Base-by-base conservation (phyloP, 2,329 filamentous ascomycete species). In the Graphilbum ipis-grandicollis region DNA sequence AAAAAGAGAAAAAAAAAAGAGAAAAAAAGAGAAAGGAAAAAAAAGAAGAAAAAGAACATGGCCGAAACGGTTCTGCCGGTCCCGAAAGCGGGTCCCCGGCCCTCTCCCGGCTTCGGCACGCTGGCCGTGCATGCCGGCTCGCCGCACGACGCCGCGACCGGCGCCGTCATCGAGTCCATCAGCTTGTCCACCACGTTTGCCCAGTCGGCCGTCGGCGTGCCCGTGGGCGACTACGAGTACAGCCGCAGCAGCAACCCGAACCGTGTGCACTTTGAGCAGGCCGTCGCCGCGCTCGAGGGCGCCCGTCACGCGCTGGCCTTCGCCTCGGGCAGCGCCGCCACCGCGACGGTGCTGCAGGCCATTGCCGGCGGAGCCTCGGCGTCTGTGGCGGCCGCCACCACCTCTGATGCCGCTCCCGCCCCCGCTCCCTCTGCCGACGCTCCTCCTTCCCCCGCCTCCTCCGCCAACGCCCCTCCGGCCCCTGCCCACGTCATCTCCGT, bases 401-500 rank as follows among this genome's bases (percentile, higher is more conserved):
- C 17, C 41, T 12, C 25, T 17, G 9, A 13, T 9, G 23, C 4
- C 14, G 29, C 21, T 6, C 19, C 23, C 15, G 21, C 25, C 14
- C 19, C 28, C 33, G 26, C 7, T 29, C 4, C 33, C 8, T 15
- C 33, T 15, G 19, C 18, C 13, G 18, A 10, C 19, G 4, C 10
- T n/a, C 5, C 10, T 18, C 21, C 17, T 12, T 19, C 12, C 31
- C 12, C 19, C 17, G 5, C 17, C 31, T 8, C 19, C 31, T 28
- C 26, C 26, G 10, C 26, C 26, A 13, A 8, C 12, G 5, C 26
- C 26, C 26, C 9, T 5, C 10, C 9, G 8, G 5, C 33, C 6
- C 86, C 85, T 43, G 90, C 83, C 34, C 90, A 98, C 61, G 83
- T 98, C 50, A 78, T 98, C 49, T 94, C 85, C 43, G 84, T 98